A percentile compares a stretch with the other conserved stretches of the same genome.
phyloP scores from a whole-genome alignment of 129 eudicot genomes.

The Gnaphalium uliginosum region DNA sequence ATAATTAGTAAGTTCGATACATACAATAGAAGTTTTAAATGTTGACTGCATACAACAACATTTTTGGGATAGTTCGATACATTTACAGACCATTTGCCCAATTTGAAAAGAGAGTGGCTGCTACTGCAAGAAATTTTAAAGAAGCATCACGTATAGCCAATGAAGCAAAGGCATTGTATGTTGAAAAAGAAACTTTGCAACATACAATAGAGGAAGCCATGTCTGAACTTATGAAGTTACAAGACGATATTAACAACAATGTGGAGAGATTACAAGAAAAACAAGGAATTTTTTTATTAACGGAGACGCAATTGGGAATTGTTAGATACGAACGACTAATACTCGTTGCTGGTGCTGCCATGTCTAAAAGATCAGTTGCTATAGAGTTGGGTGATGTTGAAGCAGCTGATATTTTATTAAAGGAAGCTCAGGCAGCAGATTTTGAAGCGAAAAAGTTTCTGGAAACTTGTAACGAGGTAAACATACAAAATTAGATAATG shows the following conservation, averaged over 20 bases:
- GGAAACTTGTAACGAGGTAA: slow-evolving; percentile 30
- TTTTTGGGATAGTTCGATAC: no score
- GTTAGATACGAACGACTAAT: slow-evolving; percentile 58
- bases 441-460: slow-evolving; percentile 60
- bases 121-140: slow-evolving; percentile 77
- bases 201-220: slow-evolving; percentile 41
- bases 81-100: no score
- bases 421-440: slow-evolving; percentile 69
- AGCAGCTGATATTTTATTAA: slow-evolving; percentile 68
- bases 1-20: no score
- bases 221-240: slow-evolving; percentile 48
- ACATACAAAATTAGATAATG: no score
- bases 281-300: slow-evolving; percentile 47
- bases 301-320: slow-evolving; percentile 60
- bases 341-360: slow-evolving; percentile 56
- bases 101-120: slow-evolving; percentile 81
- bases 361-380: slow-evolving; percentile 57
- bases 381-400: slow-evolving; percentile 59
- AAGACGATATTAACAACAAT: slow-evolving; percentile 44
- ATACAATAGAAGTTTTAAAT: no score
- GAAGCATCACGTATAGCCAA: slow-evolving; percentile 81
- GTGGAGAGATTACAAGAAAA: slow-evolving; percentile 47
- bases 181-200: slow-evolving; percentile 54
- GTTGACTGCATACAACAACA: no score
- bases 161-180: slow-evolving; percentile 56